Evolutionary conservation across 2,329 filamentous ascomycete genomes (phyloP), one percentile per base, ranked within the genome.

Genomic region (Aureobasidium vineae): DNA sequence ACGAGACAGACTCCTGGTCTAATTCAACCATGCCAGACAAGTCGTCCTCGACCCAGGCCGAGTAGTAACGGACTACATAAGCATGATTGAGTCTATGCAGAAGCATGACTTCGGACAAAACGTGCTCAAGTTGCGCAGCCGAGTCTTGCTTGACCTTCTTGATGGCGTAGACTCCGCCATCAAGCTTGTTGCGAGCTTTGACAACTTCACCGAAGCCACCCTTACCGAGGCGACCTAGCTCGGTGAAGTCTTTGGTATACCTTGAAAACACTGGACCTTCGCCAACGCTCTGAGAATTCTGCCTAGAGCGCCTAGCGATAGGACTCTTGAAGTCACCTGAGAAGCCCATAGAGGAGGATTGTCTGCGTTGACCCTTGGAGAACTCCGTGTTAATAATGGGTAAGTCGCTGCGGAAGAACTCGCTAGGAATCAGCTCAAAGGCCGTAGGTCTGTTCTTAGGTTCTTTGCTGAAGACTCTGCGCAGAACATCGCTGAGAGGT

Each of bases 191-290:
- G 38, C 94, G 86, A 2, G 94, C 94, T 76, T 97, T 96, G 65
- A 98, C 92, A 26, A 99, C 95, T 78, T 97, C 92, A 5, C 95
- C 95, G 78, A 97, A 99, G 0, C 94, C 95, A 50, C 95, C 95
- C 75, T 94, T 96, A 3, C 95, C 95, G 15, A 99, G 82, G 5
- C 90, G 86, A 16, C 91, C 92, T 73, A 95, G 88, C 77, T 98
- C 93, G 21, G 93, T 88, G 77, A 96, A 99, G 72, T 98, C 95
- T 72, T 90, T 90, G 13, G 85, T 85, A 74, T 97, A 99, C 68
- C 94, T 86, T 1, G 92, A 96, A 52, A 71, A 54, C 11, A 36
- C 49, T 16, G 57, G 43, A 67, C 61, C 68, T n/a, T 76, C 75
- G 21, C 68, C 60, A 16, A 70, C 50, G 56, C 69, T 73, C 1